A percentile compares a stretch with the other conserved stretches of the same genome.
phyloP scores from a whole-genome alignment of 306 rosid species.

The Medicago ruthenica region DNA sequence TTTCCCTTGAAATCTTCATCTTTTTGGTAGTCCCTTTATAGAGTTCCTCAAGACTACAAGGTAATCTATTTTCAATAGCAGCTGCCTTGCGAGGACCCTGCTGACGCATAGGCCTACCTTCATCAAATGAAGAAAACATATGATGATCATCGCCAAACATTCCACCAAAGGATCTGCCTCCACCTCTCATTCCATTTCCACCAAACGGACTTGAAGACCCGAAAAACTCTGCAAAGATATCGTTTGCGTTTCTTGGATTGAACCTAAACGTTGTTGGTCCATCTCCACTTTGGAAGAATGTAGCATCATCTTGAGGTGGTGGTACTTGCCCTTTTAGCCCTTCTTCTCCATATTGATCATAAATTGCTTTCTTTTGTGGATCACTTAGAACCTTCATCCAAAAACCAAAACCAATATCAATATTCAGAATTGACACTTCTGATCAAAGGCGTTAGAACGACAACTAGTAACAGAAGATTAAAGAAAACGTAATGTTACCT shows the following conservation, averaged over 20 bases:
- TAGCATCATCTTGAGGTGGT: constrained; percentile 59
- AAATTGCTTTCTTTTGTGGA: constrained; percentile 82
- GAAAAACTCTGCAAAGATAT: constrained; percentile 75
- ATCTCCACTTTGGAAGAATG: constrained; percentile 77
- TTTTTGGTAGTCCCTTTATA: constrained; percentile 80
- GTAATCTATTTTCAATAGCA: constrained; percentile 64
- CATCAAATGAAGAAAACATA: constrained; percentile 68
- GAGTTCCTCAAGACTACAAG: constrained; percentile 86
- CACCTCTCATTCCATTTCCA: constrained; percentile 53
- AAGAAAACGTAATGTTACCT: constrained; percentile 46
- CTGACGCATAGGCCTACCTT: constrained; percentile 66
- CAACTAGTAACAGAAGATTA: too few relatives aligned
- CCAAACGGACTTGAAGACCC: constrained; percentile 74
- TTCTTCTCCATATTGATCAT: constrained; percentile 92
- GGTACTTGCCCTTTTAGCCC: constrained; percentile 88
- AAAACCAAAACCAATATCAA: neutral
- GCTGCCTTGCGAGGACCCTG: constrained; percentile 74
- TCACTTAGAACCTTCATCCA: constrained; percentile 76
- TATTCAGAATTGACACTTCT: too few relatives aligned
- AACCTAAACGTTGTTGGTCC: constrained; percentile 76
- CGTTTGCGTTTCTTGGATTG: constrained; percentile 81
- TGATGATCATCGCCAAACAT: constrained; percentile 65
- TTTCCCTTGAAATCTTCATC: constrained; percentile 84
- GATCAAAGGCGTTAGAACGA: too few relatives aligned
- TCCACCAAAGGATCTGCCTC: constrained; percentile 69